These are phyloP conservation scores for Staphylotrichum tortipilum DNA, from an alignment of 495 filamentous ascomycete species.

Conservation along the genomic window DNA sequence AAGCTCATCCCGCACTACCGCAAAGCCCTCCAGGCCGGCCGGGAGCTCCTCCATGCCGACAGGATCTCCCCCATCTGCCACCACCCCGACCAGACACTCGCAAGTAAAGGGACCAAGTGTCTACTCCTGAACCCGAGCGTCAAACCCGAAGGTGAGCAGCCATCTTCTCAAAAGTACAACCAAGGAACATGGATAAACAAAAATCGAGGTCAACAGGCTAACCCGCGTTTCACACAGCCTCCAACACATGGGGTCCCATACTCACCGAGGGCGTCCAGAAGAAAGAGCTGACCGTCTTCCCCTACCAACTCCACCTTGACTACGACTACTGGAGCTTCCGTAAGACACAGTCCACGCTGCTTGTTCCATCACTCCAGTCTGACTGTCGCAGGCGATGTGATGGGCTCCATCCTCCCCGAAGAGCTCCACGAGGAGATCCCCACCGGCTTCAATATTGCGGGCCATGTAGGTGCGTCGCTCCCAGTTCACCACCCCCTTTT, in stretches of 20 bases:
- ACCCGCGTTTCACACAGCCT: conserved; percentile 45
- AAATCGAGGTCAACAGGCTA: not conserved
- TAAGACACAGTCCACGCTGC: conserved; percentile 29
- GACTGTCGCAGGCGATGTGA: conserved; percentile 60
- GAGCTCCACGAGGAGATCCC: conserved; percentile 62
- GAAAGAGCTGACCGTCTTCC: conserved; percentile 57
- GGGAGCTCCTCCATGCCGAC: conserved; percentile 49
- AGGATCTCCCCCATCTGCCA: conserved; percentile 48
- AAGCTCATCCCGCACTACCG: conserved; percentile 62
- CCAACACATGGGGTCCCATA: conserved; percentile 61
- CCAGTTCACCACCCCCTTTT: not conserved
- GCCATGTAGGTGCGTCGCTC: conserved; percentile 65
- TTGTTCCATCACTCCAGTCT: not conserved
- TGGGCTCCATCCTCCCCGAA: conserved; percentile 63
- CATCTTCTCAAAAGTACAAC: not conserved
- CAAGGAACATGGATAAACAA: not conserved
- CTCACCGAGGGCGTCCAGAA: conserved; percentile 59
- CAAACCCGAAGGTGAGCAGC: conserved; percentile 51
- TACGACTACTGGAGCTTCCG: conserved; percentile 84
- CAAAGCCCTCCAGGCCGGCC: conserved; percentile 45
- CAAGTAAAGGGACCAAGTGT: conserved; percentile 54
- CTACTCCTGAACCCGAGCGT: conserved; percentile 65
- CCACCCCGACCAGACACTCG: conserved; percentile 45
- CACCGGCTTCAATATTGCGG: conserved; percentile 75
- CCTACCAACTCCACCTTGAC: conserved; percentile 64